Conservation (phyloP, 176 grass and related monocot species). For the Echinochloa phyllopogon region DNA sequence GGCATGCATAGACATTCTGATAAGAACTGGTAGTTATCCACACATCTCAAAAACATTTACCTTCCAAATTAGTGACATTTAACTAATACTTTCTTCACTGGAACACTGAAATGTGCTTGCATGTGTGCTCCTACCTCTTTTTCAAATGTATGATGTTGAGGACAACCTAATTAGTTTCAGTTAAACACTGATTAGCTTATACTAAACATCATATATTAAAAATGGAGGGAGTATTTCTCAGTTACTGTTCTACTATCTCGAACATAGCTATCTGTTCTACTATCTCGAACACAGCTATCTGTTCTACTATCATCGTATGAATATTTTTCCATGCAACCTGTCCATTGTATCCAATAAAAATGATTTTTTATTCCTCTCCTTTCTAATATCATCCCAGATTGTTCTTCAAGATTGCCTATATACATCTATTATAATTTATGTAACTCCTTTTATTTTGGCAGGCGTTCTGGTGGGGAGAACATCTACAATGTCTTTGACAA, state of each 20-base stretch:
- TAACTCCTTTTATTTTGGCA: constrained; percentile 32
- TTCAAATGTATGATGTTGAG: too few species aligned
- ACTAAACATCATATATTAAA: too few species aligned
- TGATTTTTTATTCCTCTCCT: not conserved
- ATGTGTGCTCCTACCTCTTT: not conserved
- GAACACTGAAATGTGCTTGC: not conserved
- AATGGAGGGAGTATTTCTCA: too few species aligned
- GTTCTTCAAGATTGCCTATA: not conserved
- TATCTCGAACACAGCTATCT: not conserved
- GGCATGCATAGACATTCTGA: not conserved
- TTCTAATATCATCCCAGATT: not conserved
- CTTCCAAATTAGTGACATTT: not conserved
- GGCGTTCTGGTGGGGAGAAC: constrained; percentile 93
- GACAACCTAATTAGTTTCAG: too few species aligned
- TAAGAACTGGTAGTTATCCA: not conserved
- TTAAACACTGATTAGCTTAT: too few species aligned
- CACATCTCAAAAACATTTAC: not conserved
- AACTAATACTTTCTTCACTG: not conserved
- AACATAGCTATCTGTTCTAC: too few species aligned
- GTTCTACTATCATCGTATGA: not conserved
- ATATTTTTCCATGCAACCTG: not conserved
- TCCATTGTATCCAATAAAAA: not conserved
- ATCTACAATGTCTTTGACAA: constrained; percentile 91
- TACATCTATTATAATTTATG: not conserved
- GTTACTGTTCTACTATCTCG: too few species aligned